Evolutionary conservation across 2,329 filamentous ascomycete species (phyloP).

Genomic region (Neocatenulostroma microsporum): DNA sequence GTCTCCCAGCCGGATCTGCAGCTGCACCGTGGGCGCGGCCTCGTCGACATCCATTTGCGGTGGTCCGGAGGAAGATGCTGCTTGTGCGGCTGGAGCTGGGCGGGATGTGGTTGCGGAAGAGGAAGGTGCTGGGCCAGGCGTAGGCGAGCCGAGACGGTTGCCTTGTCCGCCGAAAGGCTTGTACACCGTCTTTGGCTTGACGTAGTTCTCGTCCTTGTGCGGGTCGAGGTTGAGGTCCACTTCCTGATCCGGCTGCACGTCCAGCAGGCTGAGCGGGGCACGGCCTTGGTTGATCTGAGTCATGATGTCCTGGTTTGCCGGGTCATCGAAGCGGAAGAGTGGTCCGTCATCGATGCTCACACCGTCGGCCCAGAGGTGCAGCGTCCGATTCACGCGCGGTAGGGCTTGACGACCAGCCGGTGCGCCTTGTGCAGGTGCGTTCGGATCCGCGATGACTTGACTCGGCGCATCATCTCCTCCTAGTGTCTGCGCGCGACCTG

Average conservation of each 20-base stretch:
- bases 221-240: slow-evolving; percentile 70
- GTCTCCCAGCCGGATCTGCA: slow-evolving; percentile 72
- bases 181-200: slow-evolving; percentile 64
- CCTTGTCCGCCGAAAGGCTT: slow-evolving; percentile 67
- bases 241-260: slow-evolving; percentile 64
- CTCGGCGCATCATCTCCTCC: slow-evolving; percentile 71
- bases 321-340: slow-evolving; percentile 71
- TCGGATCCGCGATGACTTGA: slow-evolving; percentile 58
- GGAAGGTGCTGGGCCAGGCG: slow-evolving; percentile 51
- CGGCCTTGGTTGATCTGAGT: slow-evolving; percentile 69
- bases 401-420: slow-evolving; percentile 32
- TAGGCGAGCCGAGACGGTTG: slow-evolving; percentile 67
- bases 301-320: slow-evolving; percentile 62
- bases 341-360: slow-evolving; percentile 79
- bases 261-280: slow-evolving; percentile 69
- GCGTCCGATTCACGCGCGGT: slow-evolving; percentile 54
- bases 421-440: slow-evolving; percentile 26
- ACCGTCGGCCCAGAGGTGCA: slow-evolving; percentile 77
- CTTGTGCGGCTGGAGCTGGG: slow-evolving; percentile 26
- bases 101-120: slow-evolving; percentile 10
- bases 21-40: slow-evolving; percentile 58
- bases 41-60: slow-evolving; percentile 50
- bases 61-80: slow-evolving; percentile 23
- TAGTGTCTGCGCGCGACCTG: slow-evolving; percentile 64
- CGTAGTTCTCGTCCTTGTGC: slow-evolving; percentile 68